A percentile compares a stretch with the other conserved stretches of the same genome.
Evolutionary conservation across 2,329 filamentous ascomycete genomes (phyloP).

Genomic region (Neofusicoccum ribis): DNA sequence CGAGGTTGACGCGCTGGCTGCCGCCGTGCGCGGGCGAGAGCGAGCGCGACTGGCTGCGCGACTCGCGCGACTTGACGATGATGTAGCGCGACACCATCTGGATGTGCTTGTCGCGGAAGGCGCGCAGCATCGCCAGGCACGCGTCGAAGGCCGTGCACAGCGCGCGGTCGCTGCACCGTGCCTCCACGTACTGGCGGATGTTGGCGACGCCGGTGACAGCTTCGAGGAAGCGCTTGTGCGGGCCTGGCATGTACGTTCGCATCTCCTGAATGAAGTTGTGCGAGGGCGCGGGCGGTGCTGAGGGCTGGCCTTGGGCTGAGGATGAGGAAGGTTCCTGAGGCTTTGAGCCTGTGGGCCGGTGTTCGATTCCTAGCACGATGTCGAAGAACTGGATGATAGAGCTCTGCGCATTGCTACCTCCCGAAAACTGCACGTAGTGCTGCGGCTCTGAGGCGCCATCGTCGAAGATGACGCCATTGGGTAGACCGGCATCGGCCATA

Average conservation of each 20-base stretch:
- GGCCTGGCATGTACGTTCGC: conserved; percentile 94
- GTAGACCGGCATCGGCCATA: conserved; percentile 91
- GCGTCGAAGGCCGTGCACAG: conserved; percentile 85
- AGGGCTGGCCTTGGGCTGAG: conserved; percentile 42
- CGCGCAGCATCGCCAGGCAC: conserved; percentile 75
- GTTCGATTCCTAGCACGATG: conserved; percentile 82
- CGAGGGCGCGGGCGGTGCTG: conserved; percentile 48
- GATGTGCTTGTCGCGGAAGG: conserved; percentile 90
- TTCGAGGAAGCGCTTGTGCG: conserved; percentile 84
- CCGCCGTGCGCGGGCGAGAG: conserved; percentile 53
- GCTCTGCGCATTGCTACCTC: conserved; percentile 95
- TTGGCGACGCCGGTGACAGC: conserved; percentile 80
- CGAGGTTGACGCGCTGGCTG: conserved; percentile 58
- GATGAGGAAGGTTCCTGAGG: conserved; percentile 26
- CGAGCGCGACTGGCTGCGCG: conserved; percentile 52
- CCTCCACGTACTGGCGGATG: conserved; percentile 78
- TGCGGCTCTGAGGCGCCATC: conserved; percentile 64
- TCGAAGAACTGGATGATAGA: conserved; percentile 98
- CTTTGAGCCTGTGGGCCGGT: conserved; percentile 82
- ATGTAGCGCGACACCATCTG: conserved; percentile 96
- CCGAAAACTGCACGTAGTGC: conserved; percentile 80
- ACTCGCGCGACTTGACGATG: conserved; percentile 80
- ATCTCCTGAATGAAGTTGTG: conserved; percentile 97
- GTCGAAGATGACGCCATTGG: conserved; percentile 84
- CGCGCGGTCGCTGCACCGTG: conserved; percentile 59